A percentile compares a stretch with the other conserved stretches of the same genome.
Evolutionary conservation across 2,329 filamentous ascomycete genomes (phyloP).

Genomic region (Lasiodiplodia citricola): DNA sequence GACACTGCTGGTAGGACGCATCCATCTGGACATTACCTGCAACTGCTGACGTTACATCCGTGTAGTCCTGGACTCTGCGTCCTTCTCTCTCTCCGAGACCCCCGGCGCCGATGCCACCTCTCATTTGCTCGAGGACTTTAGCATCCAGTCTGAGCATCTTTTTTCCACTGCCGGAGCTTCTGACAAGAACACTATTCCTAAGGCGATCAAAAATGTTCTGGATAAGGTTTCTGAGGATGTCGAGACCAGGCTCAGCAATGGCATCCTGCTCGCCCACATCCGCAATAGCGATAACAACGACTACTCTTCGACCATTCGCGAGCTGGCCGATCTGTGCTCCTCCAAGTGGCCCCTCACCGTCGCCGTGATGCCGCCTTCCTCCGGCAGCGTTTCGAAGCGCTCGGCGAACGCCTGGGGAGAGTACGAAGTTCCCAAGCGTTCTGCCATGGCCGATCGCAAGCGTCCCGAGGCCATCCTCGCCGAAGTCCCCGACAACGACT

Average conservation of each 20-base stretch:
- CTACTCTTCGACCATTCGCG: constrained; percentile 15
- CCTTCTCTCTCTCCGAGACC: constrained; percentile 41
- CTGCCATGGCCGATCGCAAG: constrained; percentile 9
- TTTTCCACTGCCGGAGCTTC: not conserved
- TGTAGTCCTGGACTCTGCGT: constrained; percentile 16
- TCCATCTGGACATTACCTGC: not conserved
- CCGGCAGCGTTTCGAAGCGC: constrained; percentile 39
- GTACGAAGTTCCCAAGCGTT: constrained; percentile 33
- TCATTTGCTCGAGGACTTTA: constrained; percentile 44
- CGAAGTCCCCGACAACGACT: constrained; percentile 13
- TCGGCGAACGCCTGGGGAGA: constrained; percentile 41
- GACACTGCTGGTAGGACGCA: constrained; percentile 40
- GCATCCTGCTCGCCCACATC: constrained; percentile 21
- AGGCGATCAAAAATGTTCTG: constrained; percentile 8
- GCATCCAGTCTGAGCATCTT: constrained; percentile 38
- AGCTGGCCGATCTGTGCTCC: constrained; percentile 21
- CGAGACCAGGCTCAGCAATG: constrained; percentile 14
- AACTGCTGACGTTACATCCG: not conserved
- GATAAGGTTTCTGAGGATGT: constrained; percentile 11
- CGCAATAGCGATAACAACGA: constrained; percentile 15
- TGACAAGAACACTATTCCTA: not conserved
- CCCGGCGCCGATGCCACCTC: constrained; percentile 42
- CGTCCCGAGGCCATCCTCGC: constrained; percentile 19
- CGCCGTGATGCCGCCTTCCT: constrained; percentile 44
- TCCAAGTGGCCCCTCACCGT: constrained; percentile 39